These are phyloP conservation scores for Gonium pectorale DNA, from an alignment of 139 green algal species.

Conservation along the genomic window DNA sequence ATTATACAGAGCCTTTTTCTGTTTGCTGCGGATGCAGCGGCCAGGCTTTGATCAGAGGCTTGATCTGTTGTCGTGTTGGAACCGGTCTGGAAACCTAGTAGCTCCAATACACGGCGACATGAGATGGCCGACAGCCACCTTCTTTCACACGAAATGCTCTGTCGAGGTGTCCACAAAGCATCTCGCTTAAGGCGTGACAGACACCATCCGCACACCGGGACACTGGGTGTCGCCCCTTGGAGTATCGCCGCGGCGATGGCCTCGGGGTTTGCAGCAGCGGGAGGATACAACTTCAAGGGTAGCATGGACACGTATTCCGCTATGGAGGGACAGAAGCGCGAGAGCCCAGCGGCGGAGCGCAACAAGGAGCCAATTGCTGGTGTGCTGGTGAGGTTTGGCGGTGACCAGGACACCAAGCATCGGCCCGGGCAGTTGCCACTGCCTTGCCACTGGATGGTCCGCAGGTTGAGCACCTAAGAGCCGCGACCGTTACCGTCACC, in stretches of 20 bases:
- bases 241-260: not conserved
- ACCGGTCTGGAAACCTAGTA: too few relatives aligned
- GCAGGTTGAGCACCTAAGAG: too few relatives aligned
- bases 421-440: not conserved
- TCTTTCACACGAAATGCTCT: not conserved
- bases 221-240: not conserved
- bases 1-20: too few relatives aligned
- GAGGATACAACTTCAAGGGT: not conserved
- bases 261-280: not conserved
- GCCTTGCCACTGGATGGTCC: too few relatives aligned
- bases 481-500: not conserved
- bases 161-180: not conserved
- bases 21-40: too few relatives aligned
- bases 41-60: too few relatives aligned
- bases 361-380: conserved; percentile 43
- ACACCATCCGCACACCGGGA: not conserved
- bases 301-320: conserved; percentile 28
- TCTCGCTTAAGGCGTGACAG: not conserved
- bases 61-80: too few relatives aligned
- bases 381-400: conserved; percentile 2
- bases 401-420: not conserved
- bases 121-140: not conserved
- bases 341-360: conserved; percentile 34
- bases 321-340: conserved; percentile 2
- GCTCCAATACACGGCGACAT: too few relatives aligned